Conservation (phyloP, 2,329 filamentous ascomycete species). For the Colletotrichum cuscutae region DNA sequence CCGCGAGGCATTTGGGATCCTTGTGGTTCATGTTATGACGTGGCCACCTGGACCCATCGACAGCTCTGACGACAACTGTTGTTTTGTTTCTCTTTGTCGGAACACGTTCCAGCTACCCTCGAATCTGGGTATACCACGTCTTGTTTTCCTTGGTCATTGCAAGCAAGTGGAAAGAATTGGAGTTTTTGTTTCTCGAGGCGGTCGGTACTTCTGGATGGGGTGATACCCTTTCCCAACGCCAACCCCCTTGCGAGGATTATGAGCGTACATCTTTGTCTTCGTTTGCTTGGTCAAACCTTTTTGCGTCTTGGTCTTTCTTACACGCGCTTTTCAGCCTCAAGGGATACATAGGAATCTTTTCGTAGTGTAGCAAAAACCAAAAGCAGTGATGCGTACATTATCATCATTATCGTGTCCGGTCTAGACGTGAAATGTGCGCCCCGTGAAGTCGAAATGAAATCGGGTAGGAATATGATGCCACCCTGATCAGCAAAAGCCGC, state of each 20-base stretch:
- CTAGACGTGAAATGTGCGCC: not conserved
- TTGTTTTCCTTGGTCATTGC: conserved; percentile 8
- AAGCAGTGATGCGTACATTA: not conserved
- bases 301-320: not conserved
- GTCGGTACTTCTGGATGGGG: not conserved
- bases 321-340: not conserved
- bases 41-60: not conserved
- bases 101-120: not conserved
- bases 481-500: not conserved
- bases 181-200: not conserved
- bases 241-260: not conserved
- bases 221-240: not conserved
- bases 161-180: not conserved
- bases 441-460: not conserved
- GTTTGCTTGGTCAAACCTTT: not conserved
- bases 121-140: not conserved
- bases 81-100: not conserved
- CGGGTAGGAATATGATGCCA: not conserved
- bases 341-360: not conserved
- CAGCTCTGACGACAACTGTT: not conserved
- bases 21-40: not conserved
- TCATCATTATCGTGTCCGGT: not conserved
- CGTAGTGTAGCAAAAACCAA: not conserved
- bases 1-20: not conserved
- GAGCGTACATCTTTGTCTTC: not conserved